A percentile compares a stretch with the other conserved stretches of the same genome.
These are phyloP conservation scores for Corchorus olitorius DNA, from an alignment of 345 rosid genomes.

Conservation along the genomic window DNA sequence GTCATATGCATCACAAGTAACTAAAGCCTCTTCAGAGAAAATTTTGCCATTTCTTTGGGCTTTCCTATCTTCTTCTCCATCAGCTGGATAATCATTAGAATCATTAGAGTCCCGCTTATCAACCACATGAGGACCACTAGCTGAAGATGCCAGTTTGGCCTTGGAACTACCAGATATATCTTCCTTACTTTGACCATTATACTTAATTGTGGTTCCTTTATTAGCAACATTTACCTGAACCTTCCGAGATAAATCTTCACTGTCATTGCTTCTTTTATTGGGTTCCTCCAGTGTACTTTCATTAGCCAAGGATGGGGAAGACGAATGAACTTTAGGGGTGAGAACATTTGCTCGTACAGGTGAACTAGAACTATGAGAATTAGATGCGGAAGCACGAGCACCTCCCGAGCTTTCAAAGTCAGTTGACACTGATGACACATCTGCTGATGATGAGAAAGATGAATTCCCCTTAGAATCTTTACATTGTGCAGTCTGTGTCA, in stretches of 20 bases:
- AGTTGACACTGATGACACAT: conserved; percentile 48
- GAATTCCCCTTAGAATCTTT: conserved; percentile 37
- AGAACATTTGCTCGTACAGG: conserved; percentile 18
- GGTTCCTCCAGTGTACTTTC: conserved; percentile 35
- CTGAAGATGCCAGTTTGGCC: conserved; percentile 1
- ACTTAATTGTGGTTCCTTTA: conserved; percentile 9
- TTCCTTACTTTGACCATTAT: conserved; percentile 16
- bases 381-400: conserved; percentile 32
- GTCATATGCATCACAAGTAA: conserved; percentile 21
- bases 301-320: conserved; percentile 27
- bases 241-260: conserved; percentile 25
- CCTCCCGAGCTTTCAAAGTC: conserved; percentile 47
- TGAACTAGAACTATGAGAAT: conserved; percentile 34
- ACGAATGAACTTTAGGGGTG: conserved; percentile 27
- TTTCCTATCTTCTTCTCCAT: conserved; percentile 25
- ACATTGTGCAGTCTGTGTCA: conserved; percentile 11
- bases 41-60: conserved; percentile 17
- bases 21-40: conserved; percentile 24
- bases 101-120: conserved; percentile 19
- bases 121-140: not conserved
- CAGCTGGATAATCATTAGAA: conserved; percentile 16
- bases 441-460: conserved; percentile 49
- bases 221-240: conserved; percentile 26
- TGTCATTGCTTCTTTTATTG: conserved; percentile 15
- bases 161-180: conserved; percentile 10